Percentiles rank a stretch among this genome's conserved stretches.
phyloP scores from a whole-genome alignment of 768 basidiomycete species.

The Lentinula guzmanii region DNA sequence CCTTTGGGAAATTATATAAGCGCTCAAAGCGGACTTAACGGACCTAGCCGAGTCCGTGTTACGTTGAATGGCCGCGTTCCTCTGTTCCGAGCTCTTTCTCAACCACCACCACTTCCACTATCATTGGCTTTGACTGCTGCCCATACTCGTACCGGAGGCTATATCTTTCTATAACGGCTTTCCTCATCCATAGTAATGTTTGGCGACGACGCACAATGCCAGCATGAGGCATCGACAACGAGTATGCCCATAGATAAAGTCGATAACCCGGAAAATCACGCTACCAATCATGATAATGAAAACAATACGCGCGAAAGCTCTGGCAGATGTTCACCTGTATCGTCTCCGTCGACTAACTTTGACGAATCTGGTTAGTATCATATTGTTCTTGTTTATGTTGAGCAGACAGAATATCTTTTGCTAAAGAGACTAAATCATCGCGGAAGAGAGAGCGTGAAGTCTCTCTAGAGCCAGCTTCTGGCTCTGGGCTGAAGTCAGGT shows the following conservation, averaged over 20 bases:
- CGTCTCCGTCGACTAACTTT: conserved; percentile 41
- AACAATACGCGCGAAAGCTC: background rate
- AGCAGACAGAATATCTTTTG: background rate
- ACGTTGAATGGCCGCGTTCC: background rate
- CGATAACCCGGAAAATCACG: background rate
- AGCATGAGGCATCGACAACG: background rate
- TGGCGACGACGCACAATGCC: background rate
- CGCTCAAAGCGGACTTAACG: background rate
- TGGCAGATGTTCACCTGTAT: conserved; percentile 21
- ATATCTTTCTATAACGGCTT: background rate
- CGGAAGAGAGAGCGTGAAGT: conserved; percentile 76
- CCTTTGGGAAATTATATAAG: no score
- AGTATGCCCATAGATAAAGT: background rate
- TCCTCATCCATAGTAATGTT: background rate
- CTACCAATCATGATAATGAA: background rate
- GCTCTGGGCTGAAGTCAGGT: conserved; percentile 38
- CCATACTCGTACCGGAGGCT: background rate
- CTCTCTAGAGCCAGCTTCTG: conserved; percentile 54
- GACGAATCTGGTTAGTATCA: conserved; percentile 34
- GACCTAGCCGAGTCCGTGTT: background rate
- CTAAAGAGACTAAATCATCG: conserved; percentile 42
- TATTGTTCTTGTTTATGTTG: conserved; percentile 12
- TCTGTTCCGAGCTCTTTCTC: background rate
- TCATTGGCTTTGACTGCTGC: background rate
- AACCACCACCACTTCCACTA: background rate